These are phyloP conservation scores for Arthromyces matolae DNA, from an alignment of 768 basidiomycete species.

Conservation along the genomic window DNA sequence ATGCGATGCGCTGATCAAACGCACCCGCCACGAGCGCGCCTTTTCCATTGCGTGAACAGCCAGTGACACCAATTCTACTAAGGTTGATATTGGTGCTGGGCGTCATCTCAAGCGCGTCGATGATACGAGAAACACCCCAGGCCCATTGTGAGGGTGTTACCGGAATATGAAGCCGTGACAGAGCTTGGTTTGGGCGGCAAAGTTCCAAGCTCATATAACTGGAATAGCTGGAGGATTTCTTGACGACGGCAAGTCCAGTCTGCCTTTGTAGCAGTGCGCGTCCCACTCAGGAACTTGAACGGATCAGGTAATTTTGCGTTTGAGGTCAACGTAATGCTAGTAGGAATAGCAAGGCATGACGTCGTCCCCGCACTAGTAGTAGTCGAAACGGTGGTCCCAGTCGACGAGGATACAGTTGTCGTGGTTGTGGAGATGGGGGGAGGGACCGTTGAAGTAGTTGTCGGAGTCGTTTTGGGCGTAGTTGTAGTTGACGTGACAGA, in stretches of 20 bases:
- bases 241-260: conserved; percentile 51
- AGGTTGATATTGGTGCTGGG: conserved; percentile 45
- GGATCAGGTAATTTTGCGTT: conserved; percentile 49
- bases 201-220: conserved; percentile 50
- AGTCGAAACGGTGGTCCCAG: neutral
- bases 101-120: conserved; percentile 54
- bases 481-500: conserved; percentile 18
- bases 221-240: conserved; percentile 47
- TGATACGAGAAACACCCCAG: conserved; percentile 57
- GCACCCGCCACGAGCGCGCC: conserved; percentile 58
- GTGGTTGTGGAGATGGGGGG: no score
- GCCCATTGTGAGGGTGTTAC: conserved; percentile 52
- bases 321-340: conserved; percentile 27
- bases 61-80: conserved; percentile 48
- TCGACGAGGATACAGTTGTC: no score
- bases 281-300: conserved; percentile 47
- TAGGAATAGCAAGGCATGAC: conserved; percentile 27
- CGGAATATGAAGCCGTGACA: conserved; percentile 41
- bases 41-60: conserved; percentile 61
- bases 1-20: conserved; percentile 53
- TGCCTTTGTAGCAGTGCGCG: conserved; percentile 36
- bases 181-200: conserved; percentile 45
- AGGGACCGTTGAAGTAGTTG: conserved; percentile 8
- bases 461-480: conserved; percentile 11
- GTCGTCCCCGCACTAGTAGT: neutral